phyloP scores from a whole-genome alignment of 1,139 yeast species.

The Hyphopichia khmerensis region DNA sequence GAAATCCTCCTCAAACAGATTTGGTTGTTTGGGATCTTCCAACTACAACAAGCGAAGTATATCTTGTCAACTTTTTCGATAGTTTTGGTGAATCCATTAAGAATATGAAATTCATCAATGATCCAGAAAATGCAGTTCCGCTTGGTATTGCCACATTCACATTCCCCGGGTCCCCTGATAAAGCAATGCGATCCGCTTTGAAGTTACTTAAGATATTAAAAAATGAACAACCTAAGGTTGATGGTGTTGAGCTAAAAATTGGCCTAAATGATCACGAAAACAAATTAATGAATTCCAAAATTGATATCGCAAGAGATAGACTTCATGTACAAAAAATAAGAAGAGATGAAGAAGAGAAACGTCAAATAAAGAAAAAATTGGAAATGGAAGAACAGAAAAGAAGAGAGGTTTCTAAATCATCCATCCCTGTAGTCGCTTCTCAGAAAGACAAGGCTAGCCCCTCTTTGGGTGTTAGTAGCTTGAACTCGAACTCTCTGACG shows the following conservation, averaged over 20 bases:
- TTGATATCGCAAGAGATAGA: slow-evolving; percentile 32
- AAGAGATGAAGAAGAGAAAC: slow-evolving; percentile 33
- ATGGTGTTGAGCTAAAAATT: slow-evolving; percentile 38
- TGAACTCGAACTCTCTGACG: not conserved
- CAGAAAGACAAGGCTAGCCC: not conserved
- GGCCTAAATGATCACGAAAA: slow-evolving; percentile 38
- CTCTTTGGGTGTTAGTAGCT: not conserved
- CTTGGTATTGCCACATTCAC: slow-evolving; percentile 69
- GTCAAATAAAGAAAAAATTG: slow-evolving; percentile 15
- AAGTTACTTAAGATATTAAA: slow-evolving; percentile 28
- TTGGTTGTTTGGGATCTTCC: slow-evolving; percentile 67
- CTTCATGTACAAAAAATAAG: slow-evolving; percentile 22
- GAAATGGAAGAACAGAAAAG: slow-evolving; percentile 24
- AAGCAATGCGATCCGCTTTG: slow-evolving; percentile 48
- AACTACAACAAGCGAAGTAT: slow-evolving; percentile 46
- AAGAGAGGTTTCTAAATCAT: slow-evolving; percentile 9
- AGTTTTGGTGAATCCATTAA: slow-evolving; percentile 57
- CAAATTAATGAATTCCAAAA: slow-evolving; percentile 28
- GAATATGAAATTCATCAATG: slow-evolving; percentile 60
- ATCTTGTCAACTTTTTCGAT: slow-evolving; percentile 51
- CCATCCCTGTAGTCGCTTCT: slow-evolving; percentile 1
- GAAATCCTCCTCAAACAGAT: slow-evolving; percentile 72
- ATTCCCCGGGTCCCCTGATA: slow-evolving; percentile 59
- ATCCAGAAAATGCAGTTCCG: slow-evolving; percentile 78
- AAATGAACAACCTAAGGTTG: slow-evolving; percentile 32